phyloP scores from a whole-genome alignment of 768 basidiomycete genomes.

The Chalciporus chontae region DNA sequence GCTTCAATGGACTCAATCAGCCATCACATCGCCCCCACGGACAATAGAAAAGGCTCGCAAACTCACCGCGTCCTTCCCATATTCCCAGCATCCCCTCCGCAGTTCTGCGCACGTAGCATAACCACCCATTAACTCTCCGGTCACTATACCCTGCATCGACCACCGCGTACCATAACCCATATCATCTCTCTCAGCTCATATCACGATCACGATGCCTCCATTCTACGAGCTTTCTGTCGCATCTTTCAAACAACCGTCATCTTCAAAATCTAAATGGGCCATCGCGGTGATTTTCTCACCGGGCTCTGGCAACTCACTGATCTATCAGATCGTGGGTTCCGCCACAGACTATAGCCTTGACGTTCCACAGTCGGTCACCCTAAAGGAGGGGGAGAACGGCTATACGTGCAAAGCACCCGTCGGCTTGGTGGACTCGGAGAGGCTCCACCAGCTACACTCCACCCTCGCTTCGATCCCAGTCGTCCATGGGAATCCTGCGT shows the following conservation, averaged over 20 bases:
- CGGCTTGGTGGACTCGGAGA: conserved; percentile 28
- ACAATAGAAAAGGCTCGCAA: conserved; percentile 21
- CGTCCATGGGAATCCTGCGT: conserved; percentile 25
- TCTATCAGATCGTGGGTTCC: conserved; percentile 31
- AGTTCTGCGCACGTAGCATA: background rate
- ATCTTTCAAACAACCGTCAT: conserved; percentile 22
- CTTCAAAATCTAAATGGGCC: conserved; percentile 22
- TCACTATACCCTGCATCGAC: background rate
- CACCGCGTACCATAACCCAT: background rate
- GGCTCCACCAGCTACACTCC: conserved; percentile 25
- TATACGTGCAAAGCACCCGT: conserved; percentile 22
- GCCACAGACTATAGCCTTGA: conserved; percentile 28
- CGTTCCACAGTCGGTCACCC: conserved; percentile 31
- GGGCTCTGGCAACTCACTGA: conserved; percentile 26
- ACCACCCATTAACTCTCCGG: background rate
- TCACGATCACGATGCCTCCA: conserved; percentile 24
- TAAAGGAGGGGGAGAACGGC: conserved; percentile 28
- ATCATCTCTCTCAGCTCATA: conserved; percentile 1
- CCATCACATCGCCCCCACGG: conserved; percentile 10
- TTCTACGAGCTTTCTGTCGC: conserved; percentile 32
- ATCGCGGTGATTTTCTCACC: conserved; percentile 28
- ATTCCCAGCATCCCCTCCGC: background rate
- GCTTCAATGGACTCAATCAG: conserved; percentile 13
- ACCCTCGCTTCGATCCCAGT: conserved; percentile 26
- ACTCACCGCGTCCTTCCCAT: background rate